phyloP scores from a whole-genome alignment of 352 stramenopile genomes.

The Phytophthora aleatoria region DNA sequence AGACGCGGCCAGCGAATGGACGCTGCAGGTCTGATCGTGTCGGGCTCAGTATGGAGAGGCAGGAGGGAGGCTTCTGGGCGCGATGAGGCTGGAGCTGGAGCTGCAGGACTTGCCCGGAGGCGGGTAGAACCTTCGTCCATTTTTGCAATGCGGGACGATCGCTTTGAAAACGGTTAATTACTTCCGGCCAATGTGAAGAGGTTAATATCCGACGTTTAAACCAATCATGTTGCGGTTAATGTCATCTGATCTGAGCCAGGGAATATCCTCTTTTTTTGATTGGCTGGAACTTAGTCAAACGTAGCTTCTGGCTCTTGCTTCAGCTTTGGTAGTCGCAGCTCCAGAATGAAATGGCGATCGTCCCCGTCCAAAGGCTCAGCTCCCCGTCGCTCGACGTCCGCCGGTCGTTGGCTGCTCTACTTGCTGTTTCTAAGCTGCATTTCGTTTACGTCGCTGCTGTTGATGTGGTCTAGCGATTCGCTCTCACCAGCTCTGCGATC shows the following conservation, averaged over 20 bases:
- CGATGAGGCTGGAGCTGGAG: background rate
- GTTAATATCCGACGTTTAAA: too few relatives aligned
- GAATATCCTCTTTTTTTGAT: background rate
- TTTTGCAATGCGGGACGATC: background rate
- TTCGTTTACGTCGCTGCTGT: slow-evolving; percentile 17
- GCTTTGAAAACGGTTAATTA: background rate
- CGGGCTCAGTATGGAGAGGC: slow-evolving; percentile 4
- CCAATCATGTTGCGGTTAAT: background rate
- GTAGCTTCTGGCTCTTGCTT: background rate
- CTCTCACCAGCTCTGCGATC: slow-evolving; percentile 10
- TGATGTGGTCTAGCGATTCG: slow-evolving; percentile 16
- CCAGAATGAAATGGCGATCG: slow-evolving; percentile 23
- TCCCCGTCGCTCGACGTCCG: slow-evolving; percentile 2
- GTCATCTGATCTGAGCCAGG: background rate
- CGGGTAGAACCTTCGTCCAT: slow-evolving; percentile 18
- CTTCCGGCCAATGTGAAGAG: too few relatives aligned
- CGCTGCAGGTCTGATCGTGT: background rate
- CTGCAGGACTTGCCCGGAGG: slow-evolving; percentile 6
- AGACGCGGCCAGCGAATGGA: slow-evolving; percentile 15
- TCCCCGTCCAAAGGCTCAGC: slow-evolving; percentile 6
- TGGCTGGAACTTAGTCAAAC: slow-evolving; percentile 1
- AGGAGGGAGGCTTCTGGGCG: background rate
- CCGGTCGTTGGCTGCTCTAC: slow-evolving; percentile 14
- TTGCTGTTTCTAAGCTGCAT: slow-evolving; percentile 12
- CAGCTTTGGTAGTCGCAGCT: background rate